Evolutionary conservation across 257 asterid genomes (phyloP), one percentile per base, ranked within the genome.

Genomic region (Phtheirospermum japonicum): DNA sequence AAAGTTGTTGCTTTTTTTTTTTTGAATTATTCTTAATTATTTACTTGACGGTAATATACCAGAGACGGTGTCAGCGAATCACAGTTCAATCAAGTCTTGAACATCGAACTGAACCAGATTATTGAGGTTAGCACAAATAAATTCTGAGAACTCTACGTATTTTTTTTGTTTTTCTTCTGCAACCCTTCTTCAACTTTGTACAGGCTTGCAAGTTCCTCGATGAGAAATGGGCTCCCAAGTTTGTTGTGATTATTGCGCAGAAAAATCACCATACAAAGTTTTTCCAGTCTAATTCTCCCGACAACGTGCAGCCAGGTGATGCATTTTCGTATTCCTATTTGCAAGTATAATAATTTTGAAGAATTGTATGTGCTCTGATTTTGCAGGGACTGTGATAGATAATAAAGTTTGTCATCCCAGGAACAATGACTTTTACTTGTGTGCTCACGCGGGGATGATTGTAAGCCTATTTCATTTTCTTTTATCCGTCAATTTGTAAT

Each of bases 11-110:
- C n/a, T 30, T 17, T 49, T 18, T 18, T 2, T 26, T 39, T 6
- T 36, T 11, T 7, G 62, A 40, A 16, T 63, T 54, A 26, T 50
- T 26, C 42, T 17, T 68, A 13, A 61, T 46, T 34, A 17, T 48
- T 36, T 10, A 6, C 61, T 23, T 72, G 4, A 6, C 26, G 14
- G 45, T 56, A 53, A 59, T 62, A 23, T 53, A 71, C 17, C 88
- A 90, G 96, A 67, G 96, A 90, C 31, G 98, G 96, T 40, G 98
- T 90, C 26, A 88, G 98, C 6, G 98, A 90, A 40, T 85, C 96
- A 0, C 98, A 90, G 62, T 90, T 90, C 68, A 85, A 75, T 65
- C 98, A 90, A 75, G 96, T 90, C 36, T 71, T 90, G 73, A 88
- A 88, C 75, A 79, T 82, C 9, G 98, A 87, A 46, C 86, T 90